phyloP scores from a whole-genome alignment of 2,329 filamentous ascomycete genomes.

The Aspergillus hortae region DNA sequence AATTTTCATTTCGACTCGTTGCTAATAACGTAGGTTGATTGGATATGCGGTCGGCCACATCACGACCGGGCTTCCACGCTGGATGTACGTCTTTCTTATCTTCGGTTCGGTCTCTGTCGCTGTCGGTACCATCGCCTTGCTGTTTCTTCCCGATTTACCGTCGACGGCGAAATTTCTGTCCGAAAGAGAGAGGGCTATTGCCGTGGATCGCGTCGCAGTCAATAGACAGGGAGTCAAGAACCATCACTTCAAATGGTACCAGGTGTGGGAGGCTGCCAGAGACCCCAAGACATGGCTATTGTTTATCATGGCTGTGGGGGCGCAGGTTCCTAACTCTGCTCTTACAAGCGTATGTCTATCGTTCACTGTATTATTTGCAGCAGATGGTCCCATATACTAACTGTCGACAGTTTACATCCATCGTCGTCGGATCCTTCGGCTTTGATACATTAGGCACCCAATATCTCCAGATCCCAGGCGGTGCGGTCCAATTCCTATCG shows the following conservation, averaged over 20 bases:
- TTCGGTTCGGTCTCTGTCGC: conserved; percentile 41
- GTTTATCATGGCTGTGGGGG: conserved; percentile 51
- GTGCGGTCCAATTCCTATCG: conserved; percentile 55
- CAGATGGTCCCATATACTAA: not conserved
- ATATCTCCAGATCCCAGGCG: conserved; percentile 59
- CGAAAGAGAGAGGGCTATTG: conserved; percentile 42
- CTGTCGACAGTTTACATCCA: conserved; percentile 39
- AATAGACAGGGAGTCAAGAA: conserved; percentile 57
- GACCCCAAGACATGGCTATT: conserved; percentile 61
- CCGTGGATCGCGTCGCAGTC: conserved; percentile 49
- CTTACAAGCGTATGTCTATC: conserved; percentile 42
- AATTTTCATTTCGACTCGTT: not conserved
- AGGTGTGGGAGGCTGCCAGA: conserved; percentile 45
- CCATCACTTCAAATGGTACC: conserved; percentile 45
- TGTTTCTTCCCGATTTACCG: conserved; percentile 44
- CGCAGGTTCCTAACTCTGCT: conserved; percentile 56
- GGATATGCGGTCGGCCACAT: conserved; percentile 61
- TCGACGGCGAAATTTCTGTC: conserved; percentile 44
- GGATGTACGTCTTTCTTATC: conserved; percentile 60
- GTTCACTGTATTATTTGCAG: no score
- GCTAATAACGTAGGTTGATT: conserved; percentile 35
- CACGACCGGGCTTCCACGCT: conserved; percentile 46
- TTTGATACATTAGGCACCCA: conserved; percentile 51
- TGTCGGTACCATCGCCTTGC: conserved; percentile 34
- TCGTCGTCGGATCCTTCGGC: conserved; percentile 48